phyloP scores from a whole-genome alignment of 805 yeast genomes.

The Torulaspora indica region DNA sequence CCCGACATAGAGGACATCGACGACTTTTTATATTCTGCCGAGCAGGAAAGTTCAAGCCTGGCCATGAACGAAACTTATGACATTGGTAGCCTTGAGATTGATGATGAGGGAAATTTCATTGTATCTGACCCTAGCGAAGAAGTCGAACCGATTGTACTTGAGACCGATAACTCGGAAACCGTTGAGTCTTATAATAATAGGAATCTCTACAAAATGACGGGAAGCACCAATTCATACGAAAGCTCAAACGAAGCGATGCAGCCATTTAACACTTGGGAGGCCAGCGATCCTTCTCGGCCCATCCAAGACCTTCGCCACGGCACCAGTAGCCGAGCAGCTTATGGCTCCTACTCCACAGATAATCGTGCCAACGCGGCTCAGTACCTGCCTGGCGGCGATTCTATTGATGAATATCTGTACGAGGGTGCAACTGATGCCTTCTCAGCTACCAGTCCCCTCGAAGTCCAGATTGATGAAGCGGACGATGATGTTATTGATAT shows the following conservation, averaged over 20 bases:
- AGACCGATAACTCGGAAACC: slow-evolving; percentile 14
- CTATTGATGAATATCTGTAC: slow-evolving; percentile 14
- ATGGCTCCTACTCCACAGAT: slow-evolving; percentile 1
- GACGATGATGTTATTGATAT: slow-evolving; percentile 29
- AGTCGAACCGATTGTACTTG: slow-evolving; percentile 3
- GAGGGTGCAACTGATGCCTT: slow-evolving; percentile 11
- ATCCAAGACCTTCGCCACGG: neutral
- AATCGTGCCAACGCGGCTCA: slow-evolving; percentile 9
- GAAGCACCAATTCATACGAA: slow-evolving; percentile 1
- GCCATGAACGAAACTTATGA: slow-evolving; percentile 22
- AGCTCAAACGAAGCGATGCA: neutral
- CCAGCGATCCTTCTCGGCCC: neutral
- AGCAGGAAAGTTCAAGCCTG: slow-evolving; percentile 13
- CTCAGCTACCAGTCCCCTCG: slow-evolving; percentile 10
- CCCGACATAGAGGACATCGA: slow-evolving; percentile 10
- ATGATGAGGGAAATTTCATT: slow-evolving; percentile 24
- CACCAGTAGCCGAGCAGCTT: neutral
- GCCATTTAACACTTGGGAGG: neutral
- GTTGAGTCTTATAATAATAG: slow-evolving; percentile 23
- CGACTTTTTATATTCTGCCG: slow-evolving; percentile 14
- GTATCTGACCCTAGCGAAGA: slow-evolving; percentile 9
- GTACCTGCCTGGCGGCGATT: slow-evolving; percentile 5
- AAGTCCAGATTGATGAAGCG: slow-evolving; percentile 18
- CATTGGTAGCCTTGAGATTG: slow-evolving; percentile 17
- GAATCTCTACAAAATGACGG: slow-evolving; percentile 18